Base-by-base conservation (phyloP, 2,329 filamentous ascomycete species). In the Penicillium sp. region DNA sequence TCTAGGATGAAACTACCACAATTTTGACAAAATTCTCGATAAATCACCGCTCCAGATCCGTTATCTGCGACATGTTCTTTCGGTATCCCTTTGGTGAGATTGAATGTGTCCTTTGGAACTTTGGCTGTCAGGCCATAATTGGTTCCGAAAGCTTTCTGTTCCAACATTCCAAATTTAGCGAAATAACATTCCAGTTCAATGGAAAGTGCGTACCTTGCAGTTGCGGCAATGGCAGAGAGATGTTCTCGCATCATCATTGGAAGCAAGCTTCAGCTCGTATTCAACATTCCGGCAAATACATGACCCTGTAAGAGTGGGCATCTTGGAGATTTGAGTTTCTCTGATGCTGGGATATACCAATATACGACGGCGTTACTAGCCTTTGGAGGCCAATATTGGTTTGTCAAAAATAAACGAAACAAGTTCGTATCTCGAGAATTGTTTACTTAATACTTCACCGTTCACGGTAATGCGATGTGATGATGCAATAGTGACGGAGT, bases 81-180 rank as follows among this genome's bases (percentile, higher is more conserved):
- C 3, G 78, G 65, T 30, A 61, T 59, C 0, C 77, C 78, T 12
- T 65, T 44, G 0, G 68, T 77, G 45, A 82, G 70, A 11, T 59
- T 66, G 51, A 82, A 77, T 0, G 75, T 59, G 3, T 77, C 71
- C 25, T 75, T 72, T 16, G 80, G 75, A 8, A 83, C 70, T 64
- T 81, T 82, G 4, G 78, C 75, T 1, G 81, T 83, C 16, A 83
- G 69, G 14, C 81, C 80, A 63, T 79, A 82, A 47, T 78, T 77
- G 28, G 76, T 72, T 8, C 80, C 79, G 46, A 80, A 81, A 33
- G 79, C 80, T 73, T 80, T 80, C 73, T 80, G 44, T 12, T 17
- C 5, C 1, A 10, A 9, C 10, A 8, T n/a, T 53, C 42, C 8
- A 19, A 2, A 14, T 28, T 11, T 7, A 46, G 19, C n/a, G 6